Evolutionary conservation across 345 rosid genomes (phyloP).

Genomic region (Brassica napus): Da-Ae NC_063436.1:2612001-2612500

Average conservation of each 20-base stretch:
- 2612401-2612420: slow-evolving; percentile 11
- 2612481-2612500: not conserved
- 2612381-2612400: slow-evolving; percentile 27
- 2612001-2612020: not conserved
- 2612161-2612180: not conserved
- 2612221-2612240: slow-evolving; percentile 6
- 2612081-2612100: not conserved
- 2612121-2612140: slow-evolving; percentile 10
- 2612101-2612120: slow-evolving; percentile 15
- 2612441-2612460: slow-evolving; percentile 13
- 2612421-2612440: slow-evolving; percentile 5
- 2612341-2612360: slow-evolving; percentile 36
- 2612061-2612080: not conserved
- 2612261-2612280: not conserved
- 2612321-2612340: slow-evolving; percentile 27
- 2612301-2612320: slow-evolving; percentile 7
- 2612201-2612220: slow-evolving; percentile 10
- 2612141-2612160: slow-evolving; percentile 27
- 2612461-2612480: slow-evolving; percentile 1
- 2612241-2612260: not conserved
- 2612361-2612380: slow-evolving; percentile 19
- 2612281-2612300: not conserved
- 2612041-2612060: not conserved
- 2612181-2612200: slow-evolving; percentile 10
- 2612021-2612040: not conserved